Conservation (phyloP, 2,329 filamentous ascomycete species). For the Colletotrichum melonis region DNA sequence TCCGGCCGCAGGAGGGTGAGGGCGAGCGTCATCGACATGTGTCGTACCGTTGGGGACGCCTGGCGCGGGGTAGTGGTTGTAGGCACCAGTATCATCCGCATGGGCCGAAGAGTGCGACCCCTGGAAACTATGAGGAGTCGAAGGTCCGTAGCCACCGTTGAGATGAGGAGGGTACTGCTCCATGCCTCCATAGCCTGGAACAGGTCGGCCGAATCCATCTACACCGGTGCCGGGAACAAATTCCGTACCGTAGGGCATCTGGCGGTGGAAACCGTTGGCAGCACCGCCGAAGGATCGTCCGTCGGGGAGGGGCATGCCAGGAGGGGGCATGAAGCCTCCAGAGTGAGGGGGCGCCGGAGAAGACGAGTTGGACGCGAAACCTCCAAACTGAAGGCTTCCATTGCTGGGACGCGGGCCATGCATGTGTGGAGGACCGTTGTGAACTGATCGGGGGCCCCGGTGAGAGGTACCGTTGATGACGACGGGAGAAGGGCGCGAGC, state of each 20-base stretch:
- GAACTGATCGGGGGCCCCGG: slow-evolving; percentile 46
- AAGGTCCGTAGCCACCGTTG: slow-evolving; percentile 59
- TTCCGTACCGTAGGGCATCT: slow-evolving; percentile 50
- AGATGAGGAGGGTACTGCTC: slow-evolving; percentile 47
- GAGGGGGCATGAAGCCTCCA: slow-evolving; percentile 60
- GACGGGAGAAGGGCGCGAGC: slow-evolving; percentile 42
- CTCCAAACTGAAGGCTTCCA: slow-evolving; percentile 67
- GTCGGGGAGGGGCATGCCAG: slow-evolving; percentile 52
- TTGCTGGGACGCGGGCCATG: slow-evolving; percentile 67
- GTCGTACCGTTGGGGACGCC: slow-evolving; percentile 51
- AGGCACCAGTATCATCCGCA: slow-evolving; percentile 56
- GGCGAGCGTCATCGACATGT: slow-evolving; percentile 45
- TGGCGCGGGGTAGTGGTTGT: slow-evolving; percentile 51
- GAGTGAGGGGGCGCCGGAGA: slow-evolving; percentile 66
- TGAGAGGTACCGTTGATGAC: slow-evolving; percentile 47
- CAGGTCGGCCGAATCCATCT: slow-evolving; percentile 51
- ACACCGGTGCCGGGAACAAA: slow-evolving; percentile 48
- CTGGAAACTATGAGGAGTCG: slow-evolving; percentile 71
- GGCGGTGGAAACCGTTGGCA: slow-evolving; percentile 50
- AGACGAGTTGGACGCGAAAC: slow-evolving; percentile 66
- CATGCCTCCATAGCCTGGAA: slow-evolving; percentile 45
- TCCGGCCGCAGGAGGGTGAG: slow-evolving; percentile 21
- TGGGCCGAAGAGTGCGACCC: slow-evolving; percentile 68
- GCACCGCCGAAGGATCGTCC: slow-evolving; percentile 45
- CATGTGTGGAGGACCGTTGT: slow-evolving; percentile 49